Evolutionary conservation across 148 eudicot species (phyloP).

Genomic region (Rhododendron simsii): DNA sequence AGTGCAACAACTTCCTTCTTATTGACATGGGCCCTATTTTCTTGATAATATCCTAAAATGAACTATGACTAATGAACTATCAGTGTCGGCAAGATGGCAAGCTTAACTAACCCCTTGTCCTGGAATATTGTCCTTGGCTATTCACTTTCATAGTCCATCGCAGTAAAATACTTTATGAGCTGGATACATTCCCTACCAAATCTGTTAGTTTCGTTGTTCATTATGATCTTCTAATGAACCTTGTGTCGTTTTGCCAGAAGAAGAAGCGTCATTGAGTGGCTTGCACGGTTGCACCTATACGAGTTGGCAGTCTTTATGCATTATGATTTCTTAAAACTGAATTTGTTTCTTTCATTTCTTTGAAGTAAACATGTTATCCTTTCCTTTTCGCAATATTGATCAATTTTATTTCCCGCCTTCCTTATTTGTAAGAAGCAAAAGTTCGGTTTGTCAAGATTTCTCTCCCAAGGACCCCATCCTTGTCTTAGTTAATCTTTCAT

Average conservation of each 20-base stretch:
- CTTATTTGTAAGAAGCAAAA: background rate
- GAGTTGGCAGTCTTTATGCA: background rate
- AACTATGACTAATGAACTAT: background rate
- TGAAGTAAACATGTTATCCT: background rate
- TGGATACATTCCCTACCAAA: background rate
- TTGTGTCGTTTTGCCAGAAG: constrained; percentile 5
- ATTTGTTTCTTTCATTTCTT: no score
- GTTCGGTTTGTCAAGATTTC: background rate
- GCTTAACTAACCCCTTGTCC: background rate
- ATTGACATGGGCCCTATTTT: background rate
- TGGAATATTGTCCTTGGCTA: background rate
- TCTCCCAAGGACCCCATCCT: background rate
- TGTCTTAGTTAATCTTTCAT: background rate
- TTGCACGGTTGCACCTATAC: background rate
- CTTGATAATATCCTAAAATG: background rate
- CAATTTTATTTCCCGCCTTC: background rate
- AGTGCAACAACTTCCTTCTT: background rate
- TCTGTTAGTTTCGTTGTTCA: background rate
- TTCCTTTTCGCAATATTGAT: background rate
- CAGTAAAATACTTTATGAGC: background rate
- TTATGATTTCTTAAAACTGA: background rate
- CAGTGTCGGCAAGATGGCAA: background rate
- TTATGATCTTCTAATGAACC: background rate
- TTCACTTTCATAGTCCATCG: background rate
- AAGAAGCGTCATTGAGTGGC: background rate